Percentiles rank a stretch among this genome's conserved stretches.
Evolutionary conservation across 1,284 basidiomycete species (phyloP).

Genomic region (Pisolithus thermaeus): DNA sequence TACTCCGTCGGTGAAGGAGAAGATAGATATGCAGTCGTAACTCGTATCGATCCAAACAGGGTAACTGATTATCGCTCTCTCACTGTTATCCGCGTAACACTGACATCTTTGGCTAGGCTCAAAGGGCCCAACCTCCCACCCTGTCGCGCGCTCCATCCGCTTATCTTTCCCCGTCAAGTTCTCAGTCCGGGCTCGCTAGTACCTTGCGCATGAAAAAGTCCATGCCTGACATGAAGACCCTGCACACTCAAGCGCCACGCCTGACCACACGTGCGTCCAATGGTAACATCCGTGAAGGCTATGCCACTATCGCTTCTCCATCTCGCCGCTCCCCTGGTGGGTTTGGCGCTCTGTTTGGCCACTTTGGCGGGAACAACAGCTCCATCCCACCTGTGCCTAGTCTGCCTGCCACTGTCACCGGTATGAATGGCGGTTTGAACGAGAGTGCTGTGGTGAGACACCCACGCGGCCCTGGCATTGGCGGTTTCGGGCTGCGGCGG

Average conservation of each 20-base stretch:
- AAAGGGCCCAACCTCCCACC: slow-evolving; percentile 46
- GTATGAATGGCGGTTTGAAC: slow-evolving; percentile 34
- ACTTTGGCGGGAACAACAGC: slow-evolving; percentile 31
- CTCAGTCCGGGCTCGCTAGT: slow-evolving; percentile 41
- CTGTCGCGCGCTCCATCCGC: slow-evolving; percentile 71
- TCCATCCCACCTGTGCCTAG: slow-evolving; percentile 72
- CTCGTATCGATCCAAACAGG: slow-evolving; percentile 74
- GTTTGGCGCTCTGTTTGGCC: slow-evolving; percentile 62
- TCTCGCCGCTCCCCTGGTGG: slow-evolving; percentile 67
- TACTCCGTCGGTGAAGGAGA: slow-evolving; percentile 92
- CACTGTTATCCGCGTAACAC: slow-evolving; percentile 15
- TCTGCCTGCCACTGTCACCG: slow-evolving; percentile 54
- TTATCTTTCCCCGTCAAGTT: slow-evolving; percentile 54
- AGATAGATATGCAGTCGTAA: slow-evolving; percentile 89
- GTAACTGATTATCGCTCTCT: slow-evolving; percentile 35
- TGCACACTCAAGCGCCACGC: slow-evolving; percentile 76
- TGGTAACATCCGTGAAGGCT: slow-evolving; percentile 89
- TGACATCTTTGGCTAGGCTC: slow-evolving; percentile 15
- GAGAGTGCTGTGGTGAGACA: slow-evolving; percentile 66
- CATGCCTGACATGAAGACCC: slow-evolving; percentile 89
- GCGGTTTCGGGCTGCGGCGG: slow-evolving; percentile 64
- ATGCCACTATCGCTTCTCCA: slow-evolving; percentile 81
- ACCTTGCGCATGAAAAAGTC: slow-evolving; percentile 88
- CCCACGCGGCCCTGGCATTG: slow-evolving; percentile 69
- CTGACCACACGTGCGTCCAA: slow-evolving; percentile 81